These are phyloP conservation scores for Chytriomyces confervae DNA, from an alignment of 192 early-diverging fungal genomes.

Conservation along the genomic window DNA sequence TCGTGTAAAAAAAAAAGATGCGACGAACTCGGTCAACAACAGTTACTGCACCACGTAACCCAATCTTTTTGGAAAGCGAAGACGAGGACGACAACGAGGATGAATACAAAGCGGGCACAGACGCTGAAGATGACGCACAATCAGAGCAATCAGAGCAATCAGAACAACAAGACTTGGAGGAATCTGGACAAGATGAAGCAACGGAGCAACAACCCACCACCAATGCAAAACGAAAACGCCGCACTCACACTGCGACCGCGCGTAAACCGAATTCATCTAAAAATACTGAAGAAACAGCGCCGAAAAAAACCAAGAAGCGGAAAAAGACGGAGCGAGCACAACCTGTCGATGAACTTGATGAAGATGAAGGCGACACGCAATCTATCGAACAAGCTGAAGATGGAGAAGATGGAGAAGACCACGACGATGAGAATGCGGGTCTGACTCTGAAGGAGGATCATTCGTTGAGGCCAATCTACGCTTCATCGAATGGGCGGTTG, in stretches of 20 bases:
- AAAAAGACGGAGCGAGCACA: background rate
- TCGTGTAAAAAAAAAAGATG: too few relatives aligned
- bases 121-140: background rate
- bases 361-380: background rate
- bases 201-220: background rate
- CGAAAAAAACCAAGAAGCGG: background rate
- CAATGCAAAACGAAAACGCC: background rate
- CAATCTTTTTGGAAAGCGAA: background rate
- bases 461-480: slow-evolving; percentile 87
- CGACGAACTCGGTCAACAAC: too few relatives aligned
- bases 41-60: background rate
- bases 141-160: background rate
- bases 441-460: slow-evolving; percentile 83
- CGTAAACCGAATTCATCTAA: background rate
- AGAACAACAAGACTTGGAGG: background rate
- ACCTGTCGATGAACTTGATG: background rate
- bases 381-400: background rate
- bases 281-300: slow-evolving; percentile 1
- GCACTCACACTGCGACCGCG: background rate
- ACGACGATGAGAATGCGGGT: background rate
- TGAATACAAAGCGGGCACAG: background rate
- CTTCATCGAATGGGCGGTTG: slow-evolving; percentile 81
- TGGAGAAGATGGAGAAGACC: background rate
- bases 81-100: background rate
- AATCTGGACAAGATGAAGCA: background rate